phyloP scores from a whole-genome alignment of 164 flowering plant genomes.

The Dillenia suffruticosa region DNA sequence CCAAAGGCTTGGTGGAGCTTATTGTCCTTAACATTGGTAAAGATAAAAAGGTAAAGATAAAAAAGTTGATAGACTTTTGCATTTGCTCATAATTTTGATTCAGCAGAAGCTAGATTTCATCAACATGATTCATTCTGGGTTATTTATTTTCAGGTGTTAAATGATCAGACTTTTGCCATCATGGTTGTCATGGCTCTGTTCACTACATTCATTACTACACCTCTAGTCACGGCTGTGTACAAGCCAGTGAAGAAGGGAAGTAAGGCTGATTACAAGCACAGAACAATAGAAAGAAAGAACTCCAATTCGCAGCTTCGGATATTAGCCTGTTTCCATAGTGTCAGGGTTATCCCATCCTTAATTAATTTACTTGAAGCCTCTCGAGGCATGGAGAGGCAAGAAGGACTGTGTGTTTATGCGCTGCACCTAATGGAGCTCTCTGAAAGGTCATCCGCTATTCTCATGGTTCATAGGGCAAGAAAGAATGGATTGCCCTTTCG shows the following conservation, averaged over 20 bases:
- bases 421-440: constrained; percentile 68
- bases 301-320: constrained; percentile 40
- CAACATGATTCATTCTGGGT: neutral
- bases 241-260: constrained; percentile 43
- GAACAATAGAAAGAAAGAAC: constrained; percentile 41
- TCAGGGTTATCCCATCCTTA: constrained; percentile 47
- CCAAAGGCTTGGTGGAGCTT: constrained; percentile 57
- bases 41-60: constrained; percentile 53
- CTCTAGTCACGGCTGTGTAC: constrained; percentile 46
- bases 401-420: constrained; percentile 41
- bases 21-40: constrained; percentile 51
- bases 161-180: constrained; percentile 53
- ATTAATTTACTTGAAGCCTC: constrained; percentile 63
- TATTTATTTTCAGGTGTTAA: constrained; percentile 33
- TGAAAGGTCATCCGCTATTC: constrained; percentile 70
- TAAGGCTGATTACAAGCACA: constrained; percentile 37
- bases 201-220: constrained; percentile 74
- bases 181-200: constrained; percentile 68
- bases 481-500: constrained; percentile 69
- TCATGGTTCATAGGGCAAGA: constrained; percentile 67
- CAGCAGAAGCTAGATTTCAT: neutral
- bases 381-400: constrained; percentile 33
- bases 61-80: constrained; percentile 19
- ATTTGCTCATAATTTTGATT: neutral
- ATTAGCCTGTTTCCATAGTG: constrained; percentile 51